Conservation (phyloP, 306 rosid genomes). For the Purshia tridentata region DNA sequence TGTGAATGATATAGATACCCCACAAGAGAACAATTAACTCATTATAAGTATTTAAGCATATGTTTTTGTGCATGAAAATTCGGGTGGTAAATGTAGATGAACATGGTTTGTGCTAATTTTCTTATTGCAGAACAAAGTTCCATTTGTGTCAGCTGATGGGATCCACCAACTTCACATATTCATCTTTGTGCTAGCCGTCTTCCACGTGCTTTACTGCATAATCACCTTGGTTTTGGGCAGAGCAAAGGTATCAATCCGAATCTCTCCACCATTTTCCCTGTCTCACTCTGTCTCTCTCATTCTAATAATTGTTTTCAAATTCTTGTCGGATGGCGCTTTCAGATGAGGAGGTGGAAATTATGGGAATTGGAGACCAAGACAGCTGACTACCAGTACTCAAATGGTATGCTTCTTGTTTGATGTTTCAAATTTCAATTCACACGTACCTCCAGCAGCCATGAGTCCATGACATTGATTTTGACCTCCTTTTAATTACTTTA, state of each 20-base stretch:
- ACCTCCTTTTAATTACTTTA: not conserved
- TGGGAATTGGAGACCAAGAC: constrained; percentile 90
- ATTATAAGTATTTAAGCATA: not conserved
- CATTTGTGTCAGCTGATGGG: constrained; percentile 56
- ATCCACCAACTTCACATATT: constrained; percentile 82
- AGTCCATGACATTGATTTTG: not conserved
- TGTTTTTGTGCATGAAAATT: not conserved
- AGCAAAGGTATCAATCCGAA: constrained; percentile 51
- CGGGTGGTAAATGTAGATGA: not conserved
- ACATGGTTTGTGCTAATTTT: not conserved
- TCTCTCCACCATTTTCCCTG: not conserved
- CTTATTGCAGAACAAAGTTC: constrained; percentile 49
- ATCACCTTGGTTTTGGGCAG: constrained; percentile 60
- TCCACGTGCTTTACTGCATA: constrained; percentile 68
- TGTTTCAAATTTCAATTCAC: no score
- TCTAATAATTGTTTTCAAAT: not conserved
- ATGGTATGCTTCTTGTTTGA: constrained; percentile 40
- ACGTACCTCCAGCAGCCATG: not conserved
- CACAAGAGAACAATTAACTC: no score
- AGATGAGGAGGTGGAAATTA: constrained; percentile 87
- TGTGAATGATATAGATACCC: no score
- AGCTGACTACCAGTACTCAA: constrained; percentile 59
- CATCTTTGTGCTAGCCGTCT: constrained; percentile 67
- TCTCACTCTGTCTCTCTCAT: not conserved
- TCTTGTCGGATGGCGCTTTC: not conserved